Conservation (phyloP, 2,329 filamentous ascomycete species). For the Chaetomiaceae sp. region DNA sequence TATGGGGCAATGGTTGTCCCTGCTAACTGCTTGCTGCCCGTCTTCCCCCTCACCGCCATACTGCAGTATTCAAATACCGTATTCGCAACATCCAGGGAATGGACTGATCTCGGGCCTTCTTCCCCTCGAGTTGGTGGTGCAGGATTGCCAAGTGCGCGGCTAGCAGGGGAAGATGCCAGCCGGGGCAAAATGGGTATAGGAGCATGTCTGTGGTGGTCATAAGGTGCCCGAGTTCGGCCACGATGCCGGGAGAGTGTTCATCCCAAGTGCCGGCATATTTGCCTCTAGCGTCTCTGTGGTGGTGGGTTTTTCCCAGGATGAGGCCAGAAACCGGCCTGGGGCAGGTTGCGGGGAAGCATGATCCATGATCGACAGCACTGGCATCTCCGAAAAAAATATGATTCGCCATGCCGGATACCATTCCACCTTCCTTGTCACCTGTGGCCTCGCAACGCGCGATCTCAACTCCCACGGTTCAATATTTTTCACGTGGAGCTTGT, state of each 20-base stretch:
- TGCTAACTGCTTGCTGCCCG: too few relatives aligned
- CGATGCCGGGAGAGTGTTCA: slow-evolving; percentile 21
- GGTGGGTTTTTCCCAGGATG: slow-evolving; percentile 12
- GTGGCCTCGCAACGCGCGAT: not conserved
- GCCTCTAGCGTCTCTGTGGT: slow-evolving; percentile 3
- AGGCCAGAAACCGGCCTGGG: not conserved
- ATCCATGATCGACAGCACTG: slow-evolving; percentile 7
- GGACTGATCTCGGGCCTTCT: too few relatives aligned
- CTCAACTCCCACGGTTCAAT: slow-evolving; percentile 13
- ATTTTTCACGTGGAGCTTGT: slow-evolving; percentile 10
- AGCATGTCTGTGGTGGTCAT: not conserved
- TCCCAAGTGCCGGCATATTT: slow-evolving; percentile 15
- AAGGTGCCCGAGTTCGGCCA: not conserved
- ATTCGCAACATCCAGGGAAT: too few relatives aligned
- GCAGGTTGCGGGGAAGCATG: slow-evolving; percentile 18
- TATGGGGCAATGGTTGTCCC: too few relatives aligned
- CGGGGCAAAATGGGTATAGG: not conserved
- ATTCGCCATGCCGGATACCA: slow-evolving; percentile 8
- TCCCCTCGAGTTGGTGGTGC: not conserved
- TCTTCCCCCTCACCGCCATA: not conserved
- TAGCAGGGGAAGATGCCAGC: not conserved
- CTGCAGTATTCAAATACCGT: too few relatives aligned
- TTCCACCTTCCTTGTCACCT: not conserved
- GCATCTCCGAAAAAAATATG: slow-evolving; percentile 9
- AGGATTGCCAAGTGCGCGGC: not conserved